Base-by-base conservation (phyloP, 2,329 filamentous ascomycete genomes). In the Macrophomina tecta region DNA sequence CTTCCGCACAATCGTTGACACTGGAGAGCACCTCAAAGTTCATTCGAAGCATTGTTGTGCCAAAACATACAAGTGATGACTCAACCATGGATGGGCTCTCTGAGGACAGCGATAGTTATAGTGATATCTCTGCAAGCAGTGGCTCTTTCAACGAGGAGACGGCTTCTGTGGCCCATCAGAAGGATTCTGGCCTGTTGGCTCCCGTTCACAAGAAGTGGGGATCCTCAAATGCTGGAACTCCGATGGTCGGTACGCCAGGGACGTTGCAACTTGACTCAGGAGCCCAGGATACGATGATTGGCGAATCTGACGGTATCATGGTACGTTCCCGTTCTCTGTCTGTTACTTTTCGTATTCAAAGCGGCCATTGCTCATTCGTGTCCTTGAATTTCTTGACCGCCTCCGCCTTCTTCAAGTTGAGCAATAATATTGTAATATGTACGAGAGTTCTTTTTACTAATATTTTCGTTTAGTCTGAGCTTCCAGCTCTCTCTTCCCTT, bases 401-500 rank as follows among this genome's bases (percentile, higher is more conserved):
- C 11, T 45, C 42, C 42, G 16, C 9, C 16, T 45, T 45, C n/a
- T n/a, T 42, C n/a, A 11, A 3, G 4, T 9, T 14, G n/a, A 58
- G 6, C 48, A 28, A 12, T 30, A 7, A 11, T 11, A 14, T 9
- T n/a, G 49, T 32, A 34, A 14, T n/a, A 1, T 12, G 48, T 16
- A 14, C 4, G 3, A 42, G 38, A n/a, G 38, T 34, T 23, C 23
- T 23, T 30, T 42, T 32, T 11, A 12, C 38, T 60, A 32, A 60
- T 14, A 1, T 5, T n/a, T 38, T 30, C 45, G 3, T 18, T 3
- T 18, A 64, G 61, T 40, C 32, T 12, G 64, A 66, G 8, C 34
- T 61, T 6, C 64, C 64, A 28, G n/a, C 55, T 9, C 49, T 67
- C n/a, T 55, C 58, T 16, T 48, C 58, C 1, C 70, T 81, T 69